A percentile compares a stretch with the other conserved stretches of the same genome.
Conservation (phyloP, 2,329 filamentous ascomycete species). For the Trichoderma simmonsii region DNA sequence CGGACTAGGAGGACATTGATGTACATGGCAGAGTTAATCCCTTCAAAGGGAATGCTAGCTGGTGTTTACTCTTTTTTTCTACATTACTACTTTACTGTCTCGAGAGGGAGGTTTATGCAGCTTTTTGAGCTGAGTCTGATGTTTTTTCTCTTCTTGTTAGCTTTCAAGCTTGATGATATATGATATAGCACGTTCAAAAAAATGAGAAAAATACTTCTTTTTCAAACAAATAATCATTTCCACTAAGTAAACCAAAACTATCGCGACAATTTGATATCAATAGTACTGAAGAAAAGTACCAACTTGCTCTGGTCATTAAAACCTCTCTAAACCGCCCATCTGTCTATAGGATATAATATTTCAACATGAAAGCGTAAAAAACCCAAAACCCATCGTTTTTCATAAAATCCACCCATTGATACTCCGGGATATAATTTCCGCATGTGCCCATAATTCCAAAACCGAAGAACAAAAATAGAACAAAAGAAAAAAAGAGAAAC, state of each 20-base stretch:
- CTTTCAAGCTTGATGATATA: not conserved
- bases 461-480: not conserved
- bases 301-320: not conserved
- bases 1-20: conserved; percentile 1
- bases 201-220: not conserved
- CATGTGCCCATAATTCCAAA: not conserved
- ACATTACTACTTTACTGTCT: not conserved
- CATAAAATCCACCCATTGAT: not conserved
- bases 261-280: not conserved
- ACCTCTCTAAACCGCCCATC: not conserved
- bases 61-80: not conserved
- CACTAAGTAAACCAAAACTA: not conserved
- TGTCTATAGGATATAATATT: conserved; percentile 8
- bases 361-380: conserved; percentile 12
- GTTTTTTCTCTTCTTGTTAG: not conserved
- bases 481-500: not conserved
- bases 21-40: conserved; percentile 4
- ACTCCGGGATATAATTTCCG: not conserved
- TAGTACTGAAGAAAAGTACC: not conserved
- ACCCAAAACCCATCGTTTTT: not conserved
- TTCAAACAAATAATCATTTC: not conserved
- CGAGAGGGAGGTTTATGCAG: not conserved
- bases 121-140: not conserved
- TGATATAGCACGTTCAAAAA: not conserved
- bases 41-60: not conserved